Evolutionary conservation across 768 basidiomycete species (phyloP).

Genomic region (Tremella yokohamensis): DNA sequence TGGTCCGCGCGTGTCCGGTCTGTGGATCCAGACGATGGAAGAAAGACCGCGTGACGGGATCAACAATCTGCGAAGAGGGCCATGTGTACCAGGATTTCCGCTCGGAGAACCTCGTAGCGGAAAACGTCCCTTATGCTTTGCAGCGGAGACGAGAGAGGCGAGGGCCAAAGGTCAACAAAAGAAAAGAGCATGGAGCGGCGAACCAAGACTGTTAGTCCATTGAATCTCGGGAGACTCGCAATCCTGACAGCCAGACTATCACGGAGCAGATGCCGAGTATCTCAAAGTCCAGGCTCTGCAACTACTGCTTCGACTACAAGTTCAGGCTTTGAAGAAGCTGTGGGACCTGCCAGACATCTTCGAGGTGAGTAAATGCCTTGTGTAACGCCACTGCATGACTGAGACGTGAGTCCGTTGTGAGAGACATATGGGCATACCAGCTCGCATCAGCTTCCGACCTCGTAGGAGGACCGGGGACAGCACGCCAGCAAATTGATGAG

Average conservation of each 20-base stretch:
- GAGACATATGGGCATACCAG: conserved; percentile 48
- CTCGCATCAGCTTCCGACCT: conserved; percentile 27
- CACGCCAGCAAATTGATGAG: no score
- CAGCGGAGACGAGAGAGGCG: conserved; percentile 62
- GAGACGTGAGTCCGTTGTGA: conserved; percentile 38
- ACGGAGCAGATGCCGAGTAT: conserved; percentile 71
- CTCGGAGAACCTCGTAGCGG: conserved; percentile 71
- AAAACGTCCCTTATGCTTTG: conserved; percentile 63
- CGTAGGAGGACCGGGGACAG: no score
- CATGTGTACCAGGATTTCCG: conserved; percentile 85
- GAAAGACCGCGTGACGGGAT: conserved; percentile 74
- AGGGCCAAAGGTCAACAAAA: conserved; percentile 57
- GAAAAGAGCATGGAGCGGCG: conserved; percentile 54
- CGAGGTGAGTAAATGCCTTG: conserved; percentile 45
- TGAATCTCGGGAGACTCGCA: neutral
- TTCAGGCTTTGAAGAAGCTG: conserved; percentile 49
- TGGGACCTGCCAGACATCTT: conserved; percentile 42
- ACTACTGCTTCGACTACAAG: conserved; percentile 71
- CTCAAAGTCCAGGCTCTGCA: conserved; percentile 83
- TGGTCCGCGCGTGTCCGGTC: conserved; percentile 61
- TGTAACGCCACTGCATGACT: no score
- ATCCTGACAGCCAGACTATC: conserved; percentile 62
- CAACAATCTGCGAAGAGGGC: conserved; percentile 83
- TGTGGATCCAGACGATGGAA: conserved; percentile 86
- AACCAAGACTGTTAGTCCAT: conserved; percentile 61